A percentile compares a stretch with the other conserved stretches of the same genome.
Evolutionary conservation across 139 green algal genomes (phyloP).

Genomic region (Chlorella sorokiniana): DNA sequence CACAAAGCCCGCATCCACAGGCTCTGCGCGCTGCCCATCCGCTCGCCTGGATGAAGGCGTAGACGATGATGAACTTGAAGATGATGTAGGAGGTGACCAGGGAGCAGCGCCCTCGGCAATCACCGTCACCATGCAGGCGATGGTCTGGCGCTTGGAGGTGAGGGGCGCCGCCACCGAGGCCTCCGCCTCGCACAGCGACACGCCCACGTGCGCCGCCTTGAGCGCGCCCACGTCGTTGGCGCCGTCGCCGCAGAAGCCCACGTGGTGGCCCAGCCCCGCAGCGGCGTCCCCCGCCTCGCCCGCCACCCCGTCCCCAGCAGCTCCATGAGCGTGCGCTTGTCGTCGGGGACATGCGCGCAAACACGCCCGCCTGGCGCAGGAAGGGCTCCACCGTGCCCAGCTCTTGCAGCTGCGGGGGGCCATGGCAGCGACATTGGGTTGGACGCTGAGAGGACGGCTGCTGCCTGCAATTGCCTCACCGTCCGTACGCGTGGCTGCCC

Average conservation of each 20-base stretch:
- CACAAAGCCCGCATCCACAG: neutral
- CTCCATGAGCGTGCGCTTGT: conserved; percentile 88
- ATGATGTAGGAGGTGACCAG: conserved; percentile 72
- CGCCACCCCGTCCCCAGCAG: conserved; percentile 70
- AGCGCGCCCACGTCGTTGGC: conserved; percentile 98
- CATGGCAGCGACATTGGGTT: conserved; percentile 52
- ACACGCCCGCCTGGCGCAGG: conserved; percentile 72
- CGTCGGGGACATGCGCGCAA: conserved; percentile 88
- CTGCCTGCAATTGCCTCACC: conserved; percentile 50
- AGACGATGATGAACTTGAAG: conserved; percentile 81
- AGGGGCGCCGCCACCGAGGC: conserved; percentile 89
- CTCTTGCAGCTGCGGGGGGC: conserved; percentile 63
- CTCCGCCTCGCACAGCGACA: conserved; percentile 86
- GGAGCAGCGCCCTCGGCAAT: conserved; percentile 71
- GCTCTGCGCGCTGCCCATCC: neutral
- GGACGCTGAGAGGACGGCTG: conserved; percentile 60
- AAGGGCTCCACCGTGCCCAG: conserved; percentile 66
- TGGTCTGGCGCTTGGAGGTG: conserved; percentile 79
- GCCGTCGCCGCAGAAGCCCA: conserved; percentile 94
- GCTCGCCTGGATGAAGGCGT: conserved; percentile 62
- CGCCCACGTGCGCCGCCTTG: conserved; percentile 84
- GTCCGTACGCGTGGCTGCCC: neutral
- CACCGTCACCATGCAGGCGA: conserved; percentile 70
- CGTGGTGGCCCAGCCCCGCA: conserved; percentile 55
- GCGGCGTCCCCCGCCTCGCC: conserved; percentile 62